A percentile compares a stretch with the other conserved stretches of the same genome.
Conservation (phyloP, 106 monocot genomes). For the Allium fistulosum region DNA sequence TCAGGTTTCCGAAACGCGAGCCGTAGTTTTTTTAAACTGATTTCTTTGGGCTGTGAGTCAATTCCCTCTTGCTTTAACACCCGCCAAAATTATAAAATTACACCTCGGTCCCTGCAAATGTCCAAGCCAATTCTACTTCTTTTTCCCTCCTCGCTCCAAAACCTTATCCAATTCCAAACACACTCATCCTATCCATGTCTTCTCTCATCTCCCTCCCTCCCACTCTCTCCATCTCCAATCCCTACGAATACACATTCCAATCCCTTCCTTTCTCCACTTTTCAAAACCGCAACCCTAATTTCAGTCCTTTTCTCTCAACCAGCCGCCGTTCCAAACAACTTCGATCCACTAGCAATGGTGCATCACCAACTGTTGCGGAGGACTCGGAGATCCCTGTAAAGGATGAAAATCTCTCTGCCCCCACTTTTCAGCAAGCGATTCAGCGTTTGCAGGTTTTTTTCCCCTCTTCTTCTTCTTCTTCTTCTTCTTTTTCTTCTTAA, state of each 20-base stretch:
- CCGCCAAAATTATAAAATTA: no score
- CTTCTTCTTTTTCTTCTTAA: background rate
- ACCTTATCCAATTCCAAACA: slow-evolving; percentile 11
- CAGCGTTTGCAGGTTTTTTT: slow-evolving; percentile 78
- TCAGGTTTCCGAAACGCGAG: no score
- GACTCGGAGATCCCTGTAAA: background rate
- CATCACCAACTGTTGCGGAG: slow-evolving; percentile 8
- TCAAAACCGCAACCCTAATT: slow-evolving; percentile 6
- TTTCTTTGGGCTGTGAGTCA: no score
- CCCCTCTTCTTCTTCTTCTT: no score
- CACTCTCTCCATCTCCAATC: slow-evolving; percentile 6
- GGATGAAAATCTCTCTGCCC: slow-evolving; percentile 14
- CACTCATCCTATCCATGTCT: slow-evolving; percentile 6
- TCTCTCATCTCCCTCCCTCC: slow-evolving; percentile 3
- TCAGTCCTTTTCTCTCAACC: background rate
- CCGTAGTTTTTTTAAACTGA: no score
- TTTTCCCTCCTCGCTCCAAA: slow-evolving; percentile 11
- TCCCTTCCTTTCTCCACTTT: slow-evolving; percentile 10
- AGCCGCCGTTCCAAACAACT: slow-evolving; percentile 2
- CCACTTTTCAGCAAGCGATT: slow-evolving; percentile 89
- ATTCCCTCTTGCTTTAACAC: no score
- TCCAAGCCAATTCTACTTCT: background rate
- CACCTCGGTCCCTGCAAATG: no score
- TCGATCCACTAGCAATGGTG: slow-evolving; percentile 23
- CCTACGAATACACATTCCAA: background rate